These are phyloP conservation scores for Pachysandra terminalis DNA, from an alignment of 164 flowering plant genomes.

Conservation along the genomic window DNA sequence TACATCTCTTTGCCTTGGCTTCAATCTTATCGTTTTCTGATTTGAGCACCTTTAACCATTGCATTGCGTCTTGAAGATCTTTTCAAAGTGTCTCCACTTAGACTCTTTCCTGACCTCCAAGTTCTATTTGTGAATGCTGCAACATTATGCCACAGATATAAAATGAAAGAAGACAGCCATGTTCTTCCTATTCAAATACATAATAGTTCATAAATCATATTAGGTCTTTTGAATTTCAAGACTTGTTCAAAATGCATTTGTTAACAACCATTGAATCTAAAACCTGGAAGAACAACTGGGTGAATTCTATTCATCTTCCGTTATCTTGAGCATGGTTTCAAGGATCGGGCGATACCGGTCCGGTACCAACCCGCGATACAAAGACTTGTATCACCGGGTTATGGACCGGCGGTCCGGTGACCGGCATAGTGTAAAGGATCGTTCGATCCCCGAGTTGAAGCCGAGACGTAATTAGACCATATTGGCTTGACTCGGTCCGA, in stretches of 20 bases:
- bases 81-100: conserved; percentile 63
- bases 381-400: no score
- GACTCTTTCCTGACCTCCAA: conserved; percentile 67
- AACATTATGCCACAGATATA: conserved; percentile 8
- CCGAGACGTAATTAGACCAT: no score
- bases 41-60: conserved; percentile 61
- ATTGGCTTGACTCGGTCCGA: no score
- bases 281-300: no score
- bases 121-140: conserved; percentile 72
- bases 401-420: no score
- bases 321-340: no score
- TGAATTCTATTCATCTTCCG: no score
- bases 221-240: not conserved
- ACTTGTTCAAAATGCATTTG: not conserved
- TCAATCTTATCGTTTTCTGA: conserved; percentile 66
- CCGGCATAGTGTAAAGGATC: no score
- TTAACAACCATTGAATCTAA: not conserved
- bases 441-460: no score
- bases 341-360: no score
- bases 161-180: not conserved
- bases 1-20: conserved; percentile 58
- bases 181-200: not conserved
- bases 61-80: conserved; percentile 72
- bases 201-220: not conserved
- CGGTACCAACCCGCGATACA: no score